These are phyloP conservation scores for Lonicera japonica DNA, from an alignment of 129 eudicot species.

Conservation along the genomic window DNA sequence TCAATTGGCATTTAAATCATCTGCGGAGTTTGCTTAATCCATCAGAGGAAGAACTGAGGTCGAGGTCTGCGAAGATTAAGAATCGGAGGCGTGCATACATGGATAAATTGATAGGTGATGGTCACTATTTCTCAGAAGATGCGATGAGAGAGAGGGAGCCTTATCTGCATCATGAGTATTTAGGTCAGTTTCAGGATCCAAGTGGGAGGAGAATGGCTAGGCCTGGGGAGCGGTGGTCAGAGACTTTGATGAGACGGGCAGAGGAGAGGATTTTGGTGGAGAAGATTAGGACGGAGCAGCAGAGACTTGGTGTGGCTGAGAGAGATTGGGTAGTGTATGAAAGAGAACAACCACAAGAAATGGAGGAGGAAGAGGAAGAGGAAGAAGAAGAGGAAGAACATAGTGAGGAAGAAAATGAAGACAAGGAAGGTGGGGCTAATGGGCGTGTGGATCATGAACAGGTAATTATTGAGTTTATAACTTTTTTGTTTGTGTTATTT, in stretches of 20 bases:
- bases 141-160: conserved; percentile 99
- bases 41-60: conserved; percentile 59
- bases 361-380: conserved; percentile 47
- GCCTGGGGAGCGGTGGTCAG: conserved; percentile 98
- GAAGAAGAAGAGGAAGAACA: conserved; percentile 27
- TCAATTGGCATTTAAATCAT: conserved; percentile 88
- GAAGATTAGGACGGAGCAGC: conserved; percentile 87
- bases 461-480: conserved; percentile 29
- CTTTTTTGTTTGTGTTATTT: not conserved
- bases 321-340: conserved; percentile 91
- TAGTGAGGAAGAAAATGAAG: conserved; percentile 32
- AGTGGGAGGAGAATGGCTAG: conserved; percentile 86
- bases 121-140: conserved; percentile 89
- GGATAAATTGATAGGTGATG: conserved; percentile 68
- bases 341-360: conserved; percentile 32
- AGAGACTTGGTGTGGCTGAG: conserved; percentile 85
- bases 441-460: conserved; percentile 15
- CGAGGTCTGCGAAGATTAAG: conserved; percentile 62
- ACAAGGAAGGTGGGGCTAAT: conserved; percentile 13
- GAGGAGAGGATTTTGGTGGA: conserved; percentile 77
- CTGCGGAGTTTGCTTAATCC: conserved; percentile 64
- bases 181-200: conserved; percentile 89
- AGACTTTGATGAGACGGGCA: conserved; percentile 74
- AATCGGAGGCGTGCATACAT: conserved; percentile 87
- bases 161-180: conserved; percentile 83